phyloP scores from a whole-genome alignment of 2,329 filamentous ascomycete genomes.

The Stagonosporopsis tanaceti region DNA sequence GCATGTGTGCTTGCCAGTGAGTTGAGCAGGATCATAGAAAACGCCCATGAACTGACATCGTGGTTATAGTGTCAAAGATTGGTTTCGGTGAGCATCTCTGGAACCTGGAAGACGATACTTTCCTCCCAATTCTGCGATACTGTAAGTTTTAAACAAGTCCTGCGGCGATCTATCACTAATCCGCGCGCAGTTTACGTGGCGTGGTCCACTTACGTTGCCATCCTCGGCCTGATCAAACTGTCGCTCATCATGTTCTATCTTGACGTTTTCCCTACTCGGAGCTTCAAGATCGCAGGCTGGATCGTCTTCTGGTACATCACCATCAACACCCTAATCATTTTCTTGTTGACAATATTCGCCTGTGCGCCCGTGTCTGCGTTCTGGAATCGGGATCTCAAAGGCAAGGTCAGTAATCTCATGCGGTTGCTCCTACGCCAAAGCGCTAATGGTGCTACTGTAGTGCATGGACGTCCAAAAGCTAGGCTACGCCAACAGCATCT shows the following conservation, averaged over 20 bases:
- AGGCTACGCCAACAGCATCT: conserved; percentile 23
- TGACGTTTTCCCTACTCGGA: conserved; percentile 33
- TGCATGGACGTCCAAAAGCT: conserved; percentile 27
- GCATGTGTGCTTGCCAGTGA: conserved; percentile 24
- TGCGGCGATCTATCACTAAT: background rate
- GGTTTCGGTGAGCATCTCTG: conserved; percentile 35
- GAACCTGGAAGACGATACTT: conserved; percentile 23
- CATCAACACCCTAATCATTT: conserved; percentile 25
- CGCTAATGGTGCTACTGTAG: background rate
- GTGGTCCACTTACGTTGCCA: conserved; percentile 28
- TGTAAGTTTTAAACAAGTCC: conserved; percentile 11
- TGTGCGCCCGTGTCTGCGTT: conserved; percentile 35
- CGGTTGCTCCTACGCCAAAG: background rate
- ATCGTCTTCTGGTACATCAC: conserved; percentile 26
- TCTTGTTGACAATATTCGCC: conserved; percentile 32
- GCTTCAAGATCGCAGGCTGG: conserved; percentile 24
- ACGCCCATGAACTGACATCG: background rate
- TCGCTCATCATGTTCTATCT: conserved; percentile 38
- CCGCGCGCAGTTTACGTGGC: conserved; percentile 25
- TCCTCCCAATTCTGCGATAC: conserved; percentile 24
- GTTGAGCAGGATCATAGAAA: background rate
- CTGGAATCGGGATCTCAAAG: conserved; percentile 36
- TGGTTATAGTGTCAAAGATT: conserved; percentile 5
- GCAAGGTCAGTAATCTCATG: conserved; percentile 6
- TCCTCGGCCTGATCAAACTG: conserved; percentile 35